Base-by-base conservation (phyloP, 768 basidiomycete genomes). In the Rhizopogon vesiculosus region DNA sequence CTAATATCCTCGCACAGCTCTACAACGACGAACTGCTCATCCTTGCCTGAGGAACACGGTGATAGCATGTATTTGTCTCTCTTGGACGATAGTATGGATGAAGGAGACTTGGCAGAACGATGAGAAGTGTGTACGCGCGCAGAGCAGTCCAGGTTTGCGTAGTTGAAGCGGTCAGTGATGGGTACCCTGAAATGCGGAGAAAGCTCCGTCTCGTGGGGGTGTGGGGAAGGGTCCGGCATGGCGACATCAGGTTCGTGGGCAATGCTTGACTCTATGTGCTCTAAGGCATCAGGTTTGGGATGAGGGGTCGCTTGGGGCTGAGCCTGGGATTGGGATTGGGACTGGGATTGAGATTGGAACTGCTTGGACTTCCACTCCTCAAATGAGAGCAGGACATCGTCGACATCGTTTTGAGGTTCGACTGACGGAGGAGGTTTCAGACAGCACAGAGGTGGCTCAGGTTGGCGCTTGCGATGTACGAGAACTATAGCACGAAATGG, bases 1-100 rank as follows among this genome's bases (percentile, higher is more conserved):
- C 92, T 77, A 59, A 99, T 93, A 68, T 98, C 97, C 61, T 98
- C 96, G 74, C 97, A 99, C 15, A 98, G 83, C 70, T 99, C 97
- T 44, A 98, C 87, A 35, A 97, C 86, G 35, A 98, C 88, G 71
- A 86, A 98, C 61, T 90, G 86, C 5, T 73, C 67, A 58, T 68
- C 50, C 39, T 58, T 46, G 33, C 81, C 82, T 10, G 76, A 73
- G 15, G 76, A 75, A 65, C 97, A 99, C 0, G 95, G 96, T 53
- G 89, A 92, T 62, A 98, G 87, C 97, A 98, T 96, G 77, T 98
- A 98, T 60, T 85, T 76, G 70, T 98, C 96, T 67, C 87, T 89
- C 72, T 93, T 94, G 33, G 85, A 86, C 29, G 90, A 88, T 8
- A 99, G 80, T 53, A 99, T 90, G 1, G 90, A 81, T 0, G 87